Evolutionary conservation across 163 green algal species (phyloP), one percentile per base, ranked within the genome.

Genomic region (Chlamydomonas reinhardtii): DNA sequence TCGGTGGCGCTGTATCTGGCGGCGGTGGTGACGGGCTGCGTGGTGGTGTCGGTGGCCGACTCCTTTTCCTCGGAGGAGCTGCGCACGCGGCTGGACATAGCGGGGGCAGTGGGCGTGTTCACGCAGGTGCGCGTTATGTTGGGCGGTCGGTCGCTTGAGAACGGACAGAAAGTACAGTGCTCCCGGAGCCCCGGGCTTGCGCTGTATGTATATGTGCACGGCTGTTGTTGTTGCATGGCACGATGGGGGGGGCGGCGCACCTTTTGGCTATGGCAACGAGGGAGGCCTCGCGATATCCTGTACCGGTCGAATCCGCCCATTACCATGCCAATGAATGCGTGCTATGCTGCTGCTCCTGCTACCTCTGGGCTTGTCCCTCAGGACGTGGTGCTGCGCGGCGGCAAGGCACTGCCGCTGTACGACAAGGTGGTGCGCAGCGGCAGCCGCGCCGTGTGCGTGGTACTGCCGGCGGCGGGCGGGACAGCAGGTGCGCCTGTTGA

Each of bases 1-100:
- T 88, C 95, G 1, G 94, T 98, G 4, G 86, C 85, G 0, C 66
- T 89, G 19, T 99, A 98, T 90, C 92, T 99, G 64, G 97, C 93
- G 43, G 92, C 97, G 35, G 90, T 99, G 25, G 91, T 98, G 83
- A 89, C 94, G 12, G 97, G 97, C 69, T 95, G 89, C 66, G 87
- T 82, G 34, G 93, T 95, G 61, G 93, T 97, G 56, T 95, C 92
- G 68, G 96, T 99, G 39, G 95, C 96, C 2, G 96, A 99, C 89
- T 97, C 94, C 32, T 99, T 99, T 89, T 87, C 93, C 11, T 75
- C 94, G 4, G 31, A 74, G 4, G 96, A 99, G 91, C 97, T 99
- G 39, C 85, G 80, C 2, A 85, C 89, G 15, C 88, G 97, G 20
- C 90, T 98, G 19, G 61, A 85, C n/a, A 96, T 99, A n/a, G 82